Base-by-base conservation (phyloP, 1,284 basidiomycete genomes). In the Filobasidium uniguttulatum region DNA sequence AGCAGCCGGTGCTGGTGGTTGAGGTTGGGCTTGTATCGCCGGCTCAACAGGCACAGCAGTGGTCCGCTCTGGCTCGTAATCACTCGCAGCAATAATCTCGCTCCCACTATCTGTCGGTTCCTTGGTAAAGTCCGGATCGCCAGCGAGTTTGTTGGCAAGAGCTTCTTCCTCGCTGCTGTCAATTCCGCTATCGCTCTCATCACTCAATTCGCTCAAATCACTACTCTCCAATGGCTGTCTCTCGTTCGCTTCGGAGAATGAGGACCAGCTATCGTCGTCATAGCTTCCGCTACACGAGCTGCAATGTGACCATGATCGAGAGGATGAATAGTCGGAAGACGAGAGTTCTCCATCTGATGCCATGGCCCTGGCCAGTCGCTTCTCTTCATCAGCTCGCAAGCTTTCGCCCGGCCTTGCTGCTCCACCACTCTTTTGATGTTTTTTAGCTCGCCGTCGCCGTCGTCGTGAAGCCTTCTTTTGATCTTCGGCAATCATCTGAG, bases 211-310 rank as follows among this genome's bases (percentile, higher is more conserved):
- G 8, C 44, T 36, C 6, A 37, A 17, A 15, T 47, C 43, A 44
- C 38, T 41, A 38, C 28, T 30, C 20, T 91, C 47, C 78, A 90
- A 34, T 74, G 89, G 55, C 40, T 48, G 48, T 52, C 23, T 50
- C 49, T 49, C 49, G 9, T 51, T 46, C 3, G 17, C 49, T 20
- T 46, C 54, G 19, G 22, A 26, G 19, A 43, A 43, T 5, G 40
- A 43, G 14, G 40, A 43, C 40, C 40, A 43, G 29, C 59, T 59
- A 19, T 57, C 57, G 14, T 51, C 54, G 1, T 56, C 50, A 15
- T 50, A 45, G 8, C 44, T 49, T 35, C 44, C 49, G 31, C 55
- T 55, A 55, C 40, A 47, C 15, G 40, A 43, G 26, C 40, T 43
- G 26, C 40, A 43, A 43, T 43, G 40, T 3, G 40, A 43, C 40